Percentiles rank a stretch among this genome's conserved stretches.
Conservation (phyloP, 768 basidiomycete genomes). For the Tulasnella sp. region DNA sequence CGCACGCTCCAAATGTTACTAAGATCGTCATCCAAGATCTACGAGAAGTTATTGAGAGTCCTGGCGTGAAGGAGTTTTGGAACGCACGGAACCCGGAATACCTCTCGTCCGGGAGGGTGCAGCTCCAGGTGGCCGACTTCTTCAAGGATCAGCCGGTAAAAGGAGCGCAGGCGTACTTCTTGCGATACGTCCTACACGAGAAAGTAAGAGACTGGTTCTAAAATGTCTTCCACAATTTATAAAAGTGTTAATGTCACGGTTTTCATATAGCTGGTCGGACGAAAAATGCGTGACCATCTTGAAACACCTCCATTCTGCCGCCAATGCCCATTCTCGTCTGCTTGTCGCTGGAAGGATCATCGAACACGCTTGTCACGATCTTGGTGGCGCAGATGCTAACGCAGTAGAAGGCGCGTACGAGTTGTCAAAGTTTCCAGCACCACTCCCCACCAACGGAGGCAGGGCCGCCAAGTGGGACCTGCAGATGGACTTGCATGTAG, state of each 20-base stretch:
- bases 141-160: constrained; percentile 15
- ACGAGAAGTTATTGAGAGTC: not conserved
- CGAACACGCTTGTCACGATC: not conserved
- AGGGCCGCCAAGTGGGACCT: no score
- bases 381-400: not conserved
- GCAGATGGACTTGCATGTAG: no score
- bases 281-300: constrained; percentile 1
- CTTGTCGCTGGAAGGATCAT: not conserved
- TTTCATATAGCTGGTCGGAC: not conserved
- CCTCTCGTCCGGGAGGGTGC: not conserved
- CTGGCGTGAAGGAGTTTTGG: not conserved
- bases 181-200: constrained; percentile 11
- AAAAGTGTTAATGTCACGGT: no score
- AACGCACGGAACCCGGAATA: not conserved
- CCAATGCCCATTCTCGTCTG: not conserved
- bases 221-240: no score
- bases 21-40: not conserved
- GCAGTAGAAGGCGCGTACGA: not conserved
- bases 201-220: not conserved
- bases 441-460: not conserved
- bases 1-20: not conserved
- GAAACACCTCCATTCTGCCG: constrained; percentile 9
- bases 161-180: constrained; percentile 15
- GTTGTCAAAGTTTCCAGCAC: not conserved
- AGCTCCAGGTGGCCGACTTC: constrained; percentile 10